Conservation (phyloP, 2,329 filamentous ascomycete species). For the Pseudogymnoascus destructans region DNA sequence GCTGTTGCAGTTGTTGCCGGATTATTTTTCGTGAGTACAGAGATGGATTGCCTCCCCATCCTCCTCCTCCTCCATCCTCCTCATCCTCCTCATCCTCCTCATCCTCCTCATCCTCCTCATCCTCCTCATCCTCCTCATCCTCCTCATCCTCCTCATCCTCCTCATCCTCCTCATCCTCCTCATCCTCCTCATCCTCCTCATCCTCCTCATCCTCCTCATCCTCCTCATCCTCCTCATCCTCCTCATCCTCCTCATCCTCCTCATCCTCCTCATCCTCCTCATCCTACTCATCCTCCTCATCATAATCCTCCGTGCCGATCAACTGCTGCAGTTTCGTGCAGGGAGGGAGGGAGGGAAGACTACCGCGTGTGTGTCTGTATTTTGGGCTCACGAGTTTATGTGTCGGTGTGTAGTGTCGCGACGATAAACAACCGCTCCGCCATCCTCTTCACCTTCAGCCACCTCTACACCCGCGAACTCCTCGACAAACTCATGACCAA, state of each 20-base stretch:
- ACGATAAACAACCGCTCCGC: no score
- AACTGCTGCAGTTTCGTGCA: no score
- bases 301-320: neutral
- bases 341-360: no score
- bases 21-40: neutral
- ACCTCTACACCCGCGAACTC: neutral
- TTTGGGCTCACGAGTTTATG: no score
- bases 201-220: neutral
- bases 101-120: neutral
- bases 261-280: neutral
- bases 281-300: no score
- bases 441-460: neutral
- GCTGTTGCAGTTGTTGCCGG: neutral
- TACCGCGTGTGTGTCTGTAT: no score
- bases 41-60: neutral
- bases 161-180: neutral
- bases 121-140: neutral
- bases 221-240: neutral
- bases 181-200: neutral
- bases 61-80: neutral
- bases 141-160: neutral
- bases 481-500: neutral
- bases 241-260: neutral
- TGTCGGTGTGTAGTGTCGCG: no score
- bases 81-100: neutral